Conservation (phyloP, 2,329 filamentous ascomycete genomes). For the Neopestalotiopsis clavispora region DNA sequence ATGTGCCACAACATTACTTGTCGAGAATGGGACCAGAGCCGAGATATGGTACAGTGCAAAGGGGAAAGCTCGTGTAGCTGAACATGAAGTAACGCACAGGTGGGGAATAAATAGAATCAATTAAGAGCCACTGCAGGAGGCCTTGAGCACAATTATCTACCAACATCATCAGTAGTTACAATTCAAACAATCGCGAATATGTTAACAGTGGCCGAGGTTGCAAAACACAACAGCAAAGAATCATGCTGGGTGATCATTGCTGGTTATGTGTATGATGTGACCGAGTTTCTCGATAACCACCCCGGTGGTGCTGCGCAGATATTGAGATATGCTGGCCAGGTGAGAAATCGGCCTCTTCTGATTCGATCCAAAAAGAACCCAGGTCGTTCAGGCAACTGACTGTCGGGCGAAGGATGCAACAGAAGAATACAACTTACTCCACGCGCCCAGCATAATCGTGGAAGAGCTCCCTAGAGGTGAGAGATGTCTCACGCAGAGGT, state of each 20-base stretch:
- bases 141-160: neutral
- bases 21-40: too few species aligned
- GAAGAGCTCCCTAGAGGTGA: constrained; percentile 39
- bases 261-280: constrained; percentile 71
- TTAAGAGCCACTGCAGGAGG: neutral
- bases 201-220: constrained; percentile 17
- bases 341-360: neutral
- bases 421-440: constrained; percentile 54
- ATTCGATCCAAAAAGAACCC: neutral
- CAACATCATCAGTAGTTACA: neutral
- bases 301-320: constrained; percentile 49
- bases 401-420: constrained; percentile 49
- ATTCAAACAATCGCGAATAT: neutral
- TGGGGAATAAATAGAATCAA: neutral
- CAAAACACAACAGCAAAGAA: constrained; percentile 49
- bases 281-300: constrained; percentile 59
- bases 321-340: constrained; percentile 51
- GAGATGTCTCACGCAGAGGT: constrained; percentile 22
- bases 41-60: too few species aligned
- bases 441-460: constrained; percentile 47
- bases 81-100: neutral
- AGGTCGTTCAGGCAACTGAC: neutral
- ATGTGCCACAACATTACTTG: neutral
- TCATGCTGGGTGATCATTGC: constrained; percentile 73
- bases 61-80: neutral